Evolutionary conservation across 116 monocot genomes (phyloP).

Genomic region (Cymodocea nodosa): DNA sequence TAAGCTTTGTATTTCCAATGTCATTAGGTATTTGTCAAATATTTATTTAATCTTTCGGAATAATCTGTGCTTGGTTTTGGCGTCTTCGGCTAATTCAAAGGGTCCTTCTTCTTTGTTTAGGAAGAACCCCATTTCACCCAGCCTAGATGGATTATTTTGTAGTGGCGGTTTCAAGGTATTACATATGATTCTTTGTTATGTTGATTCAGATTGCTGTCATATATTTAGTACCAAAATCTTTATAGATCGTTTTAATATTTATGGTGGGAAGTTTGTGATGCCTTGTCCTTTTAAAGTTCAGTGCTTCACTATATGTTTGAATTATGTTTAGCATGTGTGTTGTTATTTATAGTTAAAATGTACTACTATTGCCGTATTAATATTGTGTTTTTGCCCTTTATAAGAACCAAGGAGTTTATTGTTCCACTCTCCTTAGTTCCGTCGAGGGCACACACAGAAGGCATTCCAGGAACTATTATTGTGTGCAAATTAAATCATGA

Average conservation of each 20-base stretch:
- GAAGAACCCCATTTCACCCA: slow-evolving; percentile 9
- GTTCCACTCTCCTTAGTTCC: slow-evolving; percentile 1
- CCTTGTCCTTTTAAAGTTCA: neutral
- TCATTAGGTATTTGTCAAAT: neutral
- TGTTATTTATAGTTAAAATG: neutral
- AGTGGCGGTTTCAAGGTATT: slow-evolving; percentile 9
- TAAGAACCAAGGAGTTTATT: slow-evolving; percentile 2
- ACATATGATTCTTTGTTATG: slow-evolving; percentile 1
- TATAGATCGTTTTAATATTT: too few species aligned
- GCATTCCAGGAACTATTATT: neutral
- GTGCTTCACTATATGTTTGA: neutral
- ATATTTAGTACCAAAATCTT: too few species aligned
- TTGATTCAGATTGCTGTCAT: slow-evolving; percentile 11
- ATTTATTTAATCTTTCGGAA: neutral
- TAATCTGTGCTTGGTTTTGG: neutral
- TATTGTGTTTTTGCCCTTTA: slow-evolving; percentile 9
- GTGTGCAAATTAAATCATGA: too few species aligned
- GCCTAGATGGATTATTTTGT: slow-evolving; percentile 6
- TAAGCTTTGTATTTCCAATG: neutral
- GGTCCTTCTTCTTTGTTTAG: neutral
- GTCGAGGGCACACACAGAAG: slow-evolving; percentile 6
- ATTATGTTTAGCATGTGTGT: too few species aligned
- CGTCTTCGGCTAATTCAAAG: slow-evolving; percentile 8
- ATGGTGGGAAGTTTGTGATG: too few species aligned
- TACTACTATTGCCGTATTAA: too few species aligned